A percentile compares a stretch with the other conserved stretches of the same genome.
Evolutionary conservation across 2,329 filamentous ascomycete species (phyloP).

Genomic region (Xylaria sp.): DNA sequence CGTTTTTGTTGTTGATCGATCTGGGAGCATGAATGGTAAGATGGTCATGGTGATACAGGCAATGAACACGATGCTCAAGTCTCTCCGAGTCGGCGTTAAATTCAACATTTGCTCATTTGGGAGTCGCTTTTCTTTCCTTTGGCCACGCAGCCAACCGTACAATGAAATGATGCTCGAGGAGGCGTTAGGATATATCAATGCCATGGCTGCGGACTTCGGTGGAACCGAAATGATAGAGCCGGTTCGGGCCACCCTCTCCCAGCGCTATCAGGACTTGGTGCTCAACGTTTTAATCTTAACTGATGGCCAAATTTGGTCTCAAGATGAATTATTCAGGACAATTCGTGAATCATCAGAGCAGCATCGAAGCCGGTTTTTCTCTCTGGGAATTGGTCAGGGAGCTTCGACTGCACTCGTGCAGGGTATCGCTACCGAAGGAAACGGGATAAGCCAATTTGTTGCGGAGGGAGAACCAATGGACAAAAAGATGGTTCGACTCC

Average conservation of each 20-base stretch:
- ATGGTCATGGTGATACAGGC: slow-evolving; percentile 21
- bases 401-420: slow-evolving; percentile 24
- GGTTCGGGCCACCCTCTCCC: slow-evolving; percentile 10
- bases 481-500: slow-evolving; percentile 24
- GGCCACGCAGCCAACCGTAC: slow-evolving; percentile 21
- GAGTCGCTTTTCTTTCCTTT: slow-evolving; percentile 15
- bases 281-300: slow-evolving; percentile 25
- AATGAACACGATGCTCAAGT: slow-evolving; percentile 22
- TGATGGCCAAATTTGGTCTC: slow-evolving; percentile 23
- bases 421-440: slow-evolving; percentile 23
- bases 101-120: slow-evolving; percentile 30
- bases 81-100: slow-evolving; percentile 18
- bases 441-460: slow-evolving; percentile 25
- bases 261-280: slow-evolving; percentile 3
- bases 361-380: slow-evolving; percentile 21
- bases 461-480: slow-evolving; percentile 19
- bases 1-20: slow-evolving; percentile 27
- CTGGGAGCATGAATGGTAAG: slow-evolving; percentile 16
- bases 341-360: neutral
- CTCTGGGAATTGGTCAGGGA: slow-evolving; percentile 22
- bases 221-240: slow-evolving; percentile 15
- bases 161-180: slow-evolving; percentile 6
- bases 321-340: slow-evolving; percentile 5
- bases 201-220: slow-evolving; percentile 3
- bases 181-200: slow-evolving; percentile 8